These are phyloP conservation scores for Pinus tabuliformis DNA, from an alignment of 75 land plant species.

Conservation along the genomic window DNA sequence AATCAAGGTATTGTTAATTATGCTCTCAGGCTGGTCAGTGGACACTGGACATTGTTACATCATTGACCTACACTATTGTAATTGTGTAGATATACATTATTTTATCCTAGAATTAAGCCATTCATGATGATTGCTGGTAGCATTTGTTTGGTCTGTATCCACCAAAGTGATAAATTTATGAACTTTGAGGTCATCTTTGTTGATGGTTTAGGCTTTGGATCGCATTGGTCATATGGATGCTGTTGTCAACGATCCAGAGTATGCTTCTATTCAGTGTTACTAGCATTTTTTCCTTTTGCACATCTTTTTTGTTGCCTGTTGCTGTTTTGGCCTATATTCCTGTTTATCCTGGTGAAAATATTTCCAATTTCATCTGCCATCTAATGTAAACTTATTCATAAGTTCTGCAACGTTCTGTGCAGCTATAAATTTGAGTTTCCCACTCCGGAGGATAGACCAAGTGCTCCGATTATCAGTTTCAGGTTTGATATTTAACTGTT, in stretches of 20 bases:
- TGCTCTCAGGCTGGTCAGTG: neutral
- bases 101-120: neutral
- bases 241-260: conserved; percentile 91
- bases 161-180: neutral
- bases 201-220: conserved; percentile 75
- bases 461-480: conserved; percentile 97
- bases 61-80: neutral
- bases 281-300: neutral
- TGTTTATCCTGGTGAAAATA: neutral
- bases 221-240: conserved; percentile 92
- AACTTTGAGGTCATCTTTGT: neutral
- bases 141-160: neutral
- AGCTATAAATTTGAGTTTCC: conserved; percentile 99
- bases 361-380: neutral
- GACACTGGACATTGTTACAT: neutral
- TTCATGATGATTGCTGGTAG: neutral
- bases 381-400: neutral
- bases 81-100: neutral
- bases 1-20: conserved; percentile 65
- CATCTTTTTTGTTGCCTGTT: neutral
- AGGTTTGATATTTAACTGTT: conserved; percentile 42
- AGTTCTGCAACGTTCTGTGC: conserved; percentile 15
- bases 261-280: neutral
- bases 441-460: conserved; percentile 96
- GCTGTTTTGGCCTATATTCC: neutral